These are phyloP conservation scores for Crithidia expoeki DNA, from an alignment of 208 protist genomes.

Conservation along the genomic window DNA sequence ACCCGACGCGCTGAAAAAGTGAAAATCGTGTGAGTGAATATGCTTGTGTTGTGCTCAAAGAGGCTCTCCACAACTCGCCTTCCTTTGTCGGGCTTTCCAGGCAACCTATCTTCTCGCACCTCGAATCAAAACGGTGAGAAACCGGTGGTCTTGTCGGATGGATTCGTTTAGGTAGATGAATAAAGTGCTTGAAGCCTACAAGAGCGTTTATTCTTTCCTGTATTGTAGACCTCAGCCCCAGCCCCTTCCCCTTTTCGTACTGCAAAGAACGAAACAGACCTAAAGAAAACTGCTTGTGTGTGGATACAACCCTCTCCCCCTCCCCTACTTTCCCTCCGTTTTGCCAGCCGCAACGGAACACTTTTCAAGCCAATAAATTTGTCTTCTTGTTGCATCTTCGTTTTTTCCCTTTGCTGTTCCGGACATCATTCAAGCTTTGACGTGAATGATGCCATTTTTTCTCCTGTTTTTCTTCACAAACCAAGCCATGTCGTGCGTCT, in stretches of 20 bases:
- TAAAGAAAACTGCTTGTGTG: too few relatives aligned
- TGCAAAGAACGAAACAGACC: too few relatives aligned
- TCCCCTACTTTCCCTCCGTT: too few relatives aligned
- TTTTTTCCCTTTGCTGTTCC: background rate
- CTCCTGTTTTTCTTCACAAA: background rate
- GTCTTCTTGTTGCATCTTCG: background rate
- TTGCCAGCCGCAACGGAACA: too few relatives aligned
- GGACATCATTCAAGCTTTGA: background rate
- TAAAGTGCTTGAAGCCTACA: background rate
- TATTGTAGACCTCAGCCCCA: too few relatives aligned
- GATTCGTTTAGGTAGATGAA: too few relatives aligned
- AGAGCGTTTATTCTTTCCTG: too few relatives aligned
- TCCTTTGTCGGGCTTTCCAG: background rate
- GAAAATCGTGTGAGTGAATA: background rate
- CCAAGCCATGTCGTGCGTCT: too few relatives aligned
- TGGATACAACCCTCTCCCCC: too few relatives aligned
- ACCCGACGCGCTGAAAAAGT: constrained; percentile 62
- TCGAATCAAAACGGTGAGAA: background rate
- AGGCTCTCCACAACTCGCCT: too few relatives aligned
- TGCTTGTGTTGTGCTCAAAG: background rate
- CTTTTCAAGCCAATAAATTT: background rate
- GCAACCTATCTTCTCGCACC: background rate
- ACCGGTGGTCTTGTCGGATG: background rate
- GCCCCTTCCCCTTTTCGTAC: too few relatives aligned
- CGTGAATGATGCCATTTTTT: background rate